Evolutionary conservation across 352 stramenopile genomes (phyloP).

Genomic region (Blastocystis sp.): DNA sequence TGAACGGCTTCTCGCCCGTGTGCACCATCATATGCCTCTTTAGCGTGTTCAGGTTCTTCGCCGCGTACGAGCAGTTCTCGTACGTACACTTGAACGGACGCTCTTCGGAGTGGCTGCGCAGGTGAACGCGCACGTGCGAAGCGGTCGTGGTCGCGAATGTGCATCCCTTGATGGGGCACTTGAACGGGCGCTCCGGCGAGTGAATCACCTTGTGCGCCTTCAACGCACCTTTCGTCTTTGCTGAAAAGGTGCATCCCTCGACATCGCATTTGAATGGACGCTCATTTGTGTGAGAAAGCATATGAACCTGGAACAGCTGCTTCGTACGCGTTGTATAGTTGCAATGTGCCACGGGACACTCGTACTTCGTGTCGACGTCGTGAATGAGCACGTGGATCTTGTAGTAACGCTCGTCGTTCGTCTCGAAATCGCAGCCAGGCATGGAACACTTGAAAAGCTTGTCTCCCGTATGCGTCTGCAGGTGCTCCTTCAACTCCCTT

Average conservation of each 20-base stretch:
- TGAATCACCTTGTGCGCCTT: background rate
- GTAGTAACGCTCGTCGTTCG: background rate
- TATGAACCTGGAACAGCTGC: background rate
- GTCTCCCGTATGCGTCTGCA: background rate
- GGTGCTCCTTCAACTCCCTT: background rate
- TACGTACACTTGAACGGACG: background rate
- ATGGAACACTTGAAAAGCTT: background rate
- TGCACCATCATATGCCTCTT: background rate
- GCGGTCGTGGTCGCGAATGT: background rate
- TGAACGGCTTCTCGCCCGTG: conserved; percentile 71
- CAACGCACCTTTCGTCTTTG: background rate
- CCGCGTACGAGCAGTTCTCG: background rate
- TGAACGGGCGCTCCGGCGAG: background rate
- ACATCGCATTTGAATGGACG: background rate
- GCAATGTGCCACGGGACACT: background rate
- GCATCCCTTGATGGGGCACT: background rate
- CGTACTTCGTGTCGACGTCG: background rate
- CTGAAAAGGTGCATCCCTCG: background rate
- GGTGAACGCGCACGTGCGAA: background rate
- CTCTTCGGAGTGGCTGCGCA: background rate
- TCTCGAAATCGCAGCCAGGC: background rate
- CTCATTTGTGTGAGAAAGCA: background rate
- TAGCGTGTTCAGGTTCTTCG: background rate
- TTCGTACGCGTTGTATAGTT: background rate
- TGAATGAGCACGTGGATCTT: background rate